Evolutionary conservation across 1,284 basidiomycete genomes (phyloP).

Genomic region (Melampsora larici-populina): DNA sequence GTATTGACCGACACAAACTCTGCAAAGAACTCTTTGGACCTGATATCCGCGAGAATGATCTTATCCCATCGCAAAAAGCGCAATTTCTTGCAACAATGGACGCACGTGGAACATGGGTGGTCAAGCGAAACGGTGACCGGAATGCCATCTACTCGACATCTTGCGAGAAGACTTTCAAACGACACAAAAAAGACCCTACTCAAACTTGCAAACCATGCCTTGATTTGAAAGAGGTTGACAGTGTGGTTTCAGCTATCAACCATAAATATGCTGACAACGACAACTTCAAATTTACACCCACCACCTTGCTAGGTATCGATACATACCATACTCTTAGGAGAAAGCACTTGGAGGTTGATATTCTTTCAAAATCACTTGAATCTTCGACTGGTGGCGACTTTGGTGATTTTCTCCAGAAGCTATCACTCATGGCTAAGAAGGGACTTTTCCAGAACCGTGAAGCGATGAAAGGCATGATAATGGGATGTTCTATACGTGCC

Average conservation of each 20-base stretch:
- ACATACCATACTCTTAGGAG: not conserved
- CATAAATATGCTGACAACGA: not conserved
- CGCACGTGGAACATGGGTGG: slow-evolving; percentile 2
- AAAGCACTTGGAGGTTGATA: not conserved
- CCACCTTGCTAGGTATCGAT: not conserved
- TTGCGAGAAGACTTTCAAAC: not conserved
- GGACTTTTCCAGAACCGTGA: slow-evolving; percentile 2
- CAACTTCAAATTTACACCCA: not conserved
- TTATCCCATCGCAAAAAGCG: not conserved
- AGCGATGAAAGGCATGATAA: slow-evolving; percentile 6
- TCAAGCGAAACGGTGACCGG: slow-evolving; percentile 7
- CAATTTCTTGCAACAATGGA: not conserved
- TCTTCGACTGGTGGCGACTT: not conserved
- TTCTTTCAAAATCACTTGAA: slow-evolving; percentile 5
- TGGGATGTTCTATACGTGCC: slow-evolving; percentile 1
- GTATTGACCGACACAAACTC: not conserved
- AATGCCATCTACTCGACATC: slow-evolving; percentile 10
- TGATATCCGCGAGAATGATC: not conserved
- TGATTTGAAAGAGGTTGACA: not conserved
- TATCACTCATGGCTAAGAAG: not conserved
- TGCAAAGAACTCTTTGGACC: not conserved
- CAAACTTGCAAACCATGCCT: slow-evolving; percentile 8
- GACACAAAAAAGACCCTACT: not conserved
- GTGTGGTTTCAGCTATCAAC: slow-evolving; percentile 2
- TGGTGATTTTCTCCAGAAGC: not conserved